These are phyloP conservation scores for Microbotryum violaceum DNA, from an alignment of 1,284 basidiomycete genomes.

Conservation along the genomic window DNA sequence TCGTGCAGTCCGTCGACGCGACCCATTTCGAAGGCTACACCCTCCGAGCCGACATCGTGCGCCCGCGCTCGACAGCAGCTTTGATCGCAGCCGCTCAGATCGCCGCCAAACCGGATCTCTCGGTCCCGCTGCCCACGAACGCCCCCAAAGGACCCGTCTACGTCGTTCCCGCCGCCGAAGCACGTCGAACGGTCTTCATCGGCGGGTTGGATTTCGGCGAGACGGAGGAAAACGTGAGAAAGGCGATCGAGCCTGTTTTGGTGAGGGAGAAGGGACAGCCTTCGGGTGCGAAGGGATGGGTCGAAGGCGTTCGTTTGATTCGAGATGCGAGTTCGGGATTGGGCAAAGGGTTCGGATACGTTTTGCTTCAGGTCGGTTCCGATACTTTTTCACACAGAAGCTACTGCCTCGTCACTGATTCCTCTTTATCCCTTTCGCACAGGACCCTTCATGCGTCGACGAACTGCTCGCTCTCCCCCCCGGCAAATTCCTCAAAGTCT, in stretches of 20 bases:
- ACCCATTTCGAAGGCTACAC: slow-evolving; percentile 72
- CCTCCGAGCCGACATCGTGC: slow-evolving; percentile 63
- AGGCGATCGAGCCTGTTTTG: slow-evolving; percentile 76
- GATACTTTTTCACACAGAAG: neutral
- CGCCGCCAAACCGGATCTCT: slow-evolving; percentile 25
- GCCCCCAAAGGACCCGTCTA: slow-evolving; percentile 12
- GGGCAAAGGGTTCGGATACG: slow-evolving; percentile 96
- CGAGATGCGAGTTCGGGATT: slow-evolving; percentile 87
- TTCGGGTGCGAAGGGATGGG: slow-evolving; percentile 50
- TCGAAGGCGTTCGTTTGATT: slow-evolving; percentile 76
- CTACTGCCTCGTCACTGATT: neutral
- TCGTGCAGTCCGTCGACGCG: slow-evolving; percentile 56
- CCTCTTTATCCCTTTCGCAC: neutral
- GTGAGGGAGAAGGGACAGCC: slow-evolving; percentile 60
- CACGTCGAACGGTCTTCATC: slow-evolving; percentile 74
- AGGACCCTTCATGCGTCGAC: slow-evolving; percentile 84
- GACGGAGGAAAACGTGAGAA: slow-evolving; percentile 79
- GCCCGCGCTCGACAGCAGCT: slow-evolving; percentile 39
- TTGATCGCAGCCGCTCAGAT: slow-evolving; percentile 26
- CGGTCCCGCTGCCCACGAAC: slow-evolving; percentile 13
- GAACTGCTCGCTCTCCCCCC: slow-evolving; percentile 69
- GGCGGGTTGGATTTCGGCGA: slow-evolving; percentile 88
- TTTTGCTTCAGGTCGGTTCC: slow-evolving; percentile 68
- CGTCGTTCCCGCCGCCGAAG: slow-evolving; percentile 32
- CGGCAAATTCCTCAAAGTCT: slow-evolving; percentile 67